These are phyloP conservation scores for Senna tora DNA, from an alignment of 306 rosid species.

Conservation along the genomic window DNA sequence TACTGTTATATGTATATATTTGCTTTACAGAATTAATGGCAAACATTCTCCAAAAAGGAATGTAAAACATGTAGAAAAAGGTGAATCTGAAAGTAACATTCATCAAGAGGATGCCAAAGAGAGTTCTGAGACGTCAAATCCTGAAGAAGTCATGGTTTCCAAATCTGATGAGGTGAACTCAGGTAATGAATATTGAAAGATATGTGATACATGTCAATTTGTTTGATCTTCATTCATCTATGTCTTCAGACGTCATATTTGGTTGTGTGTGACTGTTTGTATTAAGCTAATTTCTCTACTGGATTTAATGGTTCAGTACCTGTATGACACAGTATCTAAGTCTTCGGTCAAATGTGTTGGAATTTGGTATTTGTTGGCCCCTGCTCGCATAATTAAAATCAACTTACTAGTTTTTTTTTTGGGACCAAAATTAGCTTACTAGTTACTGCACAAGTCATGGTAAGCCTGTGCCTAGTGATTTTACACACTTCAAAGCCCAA, in stretches of 20 bases:
- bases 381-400: background rate
- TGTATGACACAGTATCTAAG: background rate
- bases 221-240: background rate
- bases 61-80: slow-evolving; percentile 47
- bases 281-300: background rate
- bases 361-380: background rate
- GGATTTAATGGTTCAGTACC: background rate
- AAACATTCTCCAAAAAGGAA: slow-evolving; percentile 64
- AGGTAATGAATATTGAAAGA: slow-evolving; percentile 53
- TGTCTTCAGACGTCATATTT: background rate
- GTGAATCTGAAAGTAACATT: slow-evolving; percentile 44
- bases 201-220: background rate
- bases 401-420: too few relatives aligned
- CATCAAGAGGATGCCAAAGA: slow-evolving; percentile 62
- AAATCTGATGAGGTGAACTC: slow-evolving; percentile 60
- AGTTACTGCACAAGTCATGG: too few relatives aligned
- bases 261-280: slow-evolving; percentile 20
- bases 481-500: background rate
- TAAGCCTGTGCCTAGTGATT: too few relatives aligned
- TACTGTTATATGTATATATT: slow-evolving; percentile 33
- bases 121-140: slow-evolving; percentile 62
- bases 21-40: slow-evolving; percentile 60
- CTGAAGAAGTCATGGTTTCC: slow-evolving; percentile 44
- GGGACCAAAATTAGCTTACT: too few relatives aligned
- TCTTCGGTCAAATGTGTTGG: background rate